Evolutionary conservation across 1,284 basidiomycete genomes (phyloP).

Genomic region (Trichosporon asahii): DNA sequence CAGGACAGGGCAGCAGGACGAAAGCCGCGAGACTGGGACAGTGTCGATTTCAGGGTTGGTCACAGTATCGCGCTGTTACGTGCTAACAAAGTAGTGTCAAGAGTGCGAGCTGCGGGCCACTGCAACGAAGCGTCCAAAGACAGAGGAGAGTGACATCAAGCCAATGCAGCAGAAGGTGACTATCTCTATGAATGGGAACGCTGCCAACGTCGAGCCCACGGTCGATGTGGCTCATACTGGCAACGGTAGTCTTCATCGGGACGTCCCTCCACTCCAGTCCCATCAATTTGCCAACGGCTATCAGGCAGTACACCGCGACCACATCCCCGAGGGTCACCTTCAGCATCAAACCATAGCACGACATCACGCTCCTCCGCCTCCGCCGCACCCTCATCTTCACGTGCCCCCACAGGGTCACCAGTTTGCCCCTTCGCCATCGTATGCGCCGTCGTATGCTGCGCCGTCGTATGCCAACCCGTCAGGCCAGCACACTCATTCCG

Average conservation of each 20-base stretch:
- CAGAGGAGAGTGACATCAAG: not conserved
- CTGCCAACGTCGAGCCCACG: not conserved
- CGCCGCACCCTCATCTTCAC: not conserved
- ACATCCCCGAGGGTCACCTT: not conserved
- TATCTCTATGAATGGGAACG: not conserved
- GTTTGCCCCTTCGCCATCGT: too few species aligned
- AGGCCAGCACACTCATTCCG: not conserved
- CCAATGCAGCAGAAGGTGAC: not conserved
- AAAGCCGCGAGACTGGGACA: conserved; percentile 47
- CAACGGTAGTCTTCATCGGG: not conserved
- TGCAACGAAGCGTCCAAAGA: conserved; percentile 29
- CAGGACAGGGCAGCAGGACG: conserved; percentile 38
- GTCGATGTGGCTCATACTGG: not conserved
- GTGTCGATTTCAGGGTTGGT: conserved; percentile 48
- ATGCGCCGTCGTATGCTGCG: too few species aligned
- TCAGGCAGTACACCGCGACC: not conserved
- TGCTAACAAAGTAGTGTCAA: conserved; percentile 31
- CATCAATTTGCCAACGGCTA: too few species aligned
- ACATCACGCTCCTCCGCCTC: not conserved
- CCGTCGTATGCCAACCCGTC: not conserved
- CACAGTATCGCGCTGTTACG: not conserved
- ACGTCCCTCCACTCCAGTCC: not conserved
- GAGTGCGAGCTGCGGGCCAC: conserved; percentile 32
- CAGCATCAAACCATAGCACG: not conserved
- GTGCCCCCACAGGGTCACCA: too few species aligned